These are phyloP conservation scores for Kazachstania martiniae DNA, from an alignment of 805 yeast species.

Conservation along the genomic window DNA sequence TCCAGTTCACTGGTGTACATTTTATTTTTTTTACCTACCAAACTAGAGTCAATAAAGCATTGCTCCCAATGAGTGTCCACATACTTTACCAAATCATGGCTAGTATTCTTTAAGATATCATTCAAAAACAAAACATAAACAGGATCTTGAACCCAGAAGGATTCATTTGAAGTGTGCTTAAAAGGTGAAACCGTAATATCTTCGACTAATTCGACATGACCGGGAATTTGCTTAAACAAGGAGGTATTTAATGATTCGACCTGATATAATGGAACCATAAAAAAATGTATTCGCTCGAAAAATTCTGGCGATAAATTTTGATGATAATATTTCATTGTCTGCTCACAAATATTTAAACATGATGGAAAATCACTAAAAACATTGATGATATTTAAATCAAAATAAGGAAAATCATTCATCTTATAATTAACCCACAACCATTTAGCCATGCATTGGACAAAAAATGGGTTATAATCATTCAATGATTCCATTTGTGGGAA, in stretches of 20 bases:
- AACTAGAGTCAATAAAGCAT: conserved; percentile 11
- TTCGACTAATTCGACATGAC: conserved; percentile 9
- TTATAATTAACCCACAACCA: conserved; percentile 64
- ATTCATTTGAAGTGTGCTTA: conserved; percentile 3
- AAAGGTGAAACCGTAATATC: conserved; percentile 11
- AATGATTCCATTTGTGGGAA: neutral
- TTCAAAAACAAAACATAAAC: conserved; percentile 20
- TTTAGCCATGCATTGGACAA: conserved; percentile 43
- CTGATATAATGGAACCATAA: conserved; percentile 21
- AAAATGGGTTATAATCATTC: conserved; percentile 3
- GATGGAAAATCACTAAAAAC: conserved; percentile 21
- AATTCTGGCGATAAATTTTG: conserved; percentile 10
- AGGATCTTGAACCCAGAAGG: conserved; percentile 21
- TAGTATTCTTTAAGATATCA: conserved; percentile 17
- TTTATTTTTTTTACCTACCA: conserved; percentile 3
- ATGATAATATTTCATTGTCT: conserved; percentile 14
- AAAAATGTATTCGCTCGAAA: conserved; percentile 17
- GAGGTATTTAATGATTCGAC: conserved; percentile 4
- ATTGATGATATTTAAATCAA: conserved; percentile 38
- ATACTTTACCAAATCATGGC: conserved; percentile 20
- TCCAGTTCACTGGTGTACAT: conserved; percentile 13
- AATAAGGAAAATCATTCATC: conserved; percentile 55
- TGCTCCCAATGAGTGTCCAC: conserved; percentile 17
- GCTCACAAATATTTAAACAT: conserved; percentile 10
- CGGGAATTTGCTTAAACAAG: conserved; percentile 10